Evolutionary conservation across 306 rosid species (phyloP).

Genomic region (Calophaca sinica): DNA sequence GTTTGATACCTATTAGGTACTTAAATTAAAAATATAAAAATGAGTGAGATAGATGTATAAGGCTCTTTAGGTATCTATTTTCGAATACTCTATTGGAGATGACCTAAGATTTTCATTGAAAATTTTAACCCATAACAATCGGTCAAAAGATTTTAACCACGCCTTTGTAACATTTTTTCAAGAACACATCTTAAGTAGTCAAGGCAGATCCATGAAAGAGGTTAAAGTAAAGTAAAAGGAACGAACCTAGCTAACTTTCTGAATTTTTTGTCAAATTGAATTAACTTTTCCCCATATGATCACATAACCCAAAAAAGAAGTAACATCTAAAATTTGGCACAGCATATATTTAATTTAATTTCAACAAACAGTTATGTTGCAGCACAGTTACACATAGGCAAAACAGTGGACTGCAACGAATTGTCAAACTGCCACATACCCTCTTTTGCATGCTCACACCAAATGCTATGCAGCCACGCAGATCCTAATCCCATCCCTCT

Average conservation of each 20-base stretch:
- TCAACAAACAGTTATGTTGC: neutral
- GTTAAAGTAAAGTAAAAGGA: neutral
- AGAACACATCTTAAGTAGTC: neutral
- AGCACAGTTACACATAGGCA: constrained; percentile 17
- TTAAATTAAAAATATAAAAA: too few relatives aligned
- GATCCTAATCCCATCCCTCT: neutral
- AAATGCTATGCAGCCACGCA: constrained; percentile 72
- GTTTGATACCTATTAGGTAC: too few relatives aligned
- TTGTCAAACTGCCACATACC: constrained; percentile 72
- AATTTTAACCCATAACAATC: neutral
- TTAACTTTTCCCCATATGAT: neutral
- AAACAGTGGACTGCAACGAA: constrained; percentile 37
- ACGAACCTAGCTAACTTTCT: neutral
- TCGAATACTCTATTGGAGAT: too few relatives aligned
- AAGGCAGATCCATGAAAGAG: neutral
- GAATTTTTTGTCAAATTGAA: neutral
- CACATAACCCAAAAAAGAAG: neutral
- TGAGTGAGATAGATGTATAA: too few relatives aligned
- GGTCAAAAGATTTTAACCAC: neutral
- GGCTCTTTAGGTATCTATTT: too few relatives aligned
- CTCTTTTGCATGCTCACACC: constrained; percentile 78
- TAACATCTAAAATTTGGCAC: constrained; percentile 31
- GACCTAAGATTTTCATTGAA: neutral
- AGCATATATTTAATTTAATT: neutral
- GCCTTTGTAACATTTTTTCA: neutral